Evolutionary conservation across 2,329 filamentous ascomycete species (phyloP).

Genomic region (Exophiala lecanii-corni): DNA sequence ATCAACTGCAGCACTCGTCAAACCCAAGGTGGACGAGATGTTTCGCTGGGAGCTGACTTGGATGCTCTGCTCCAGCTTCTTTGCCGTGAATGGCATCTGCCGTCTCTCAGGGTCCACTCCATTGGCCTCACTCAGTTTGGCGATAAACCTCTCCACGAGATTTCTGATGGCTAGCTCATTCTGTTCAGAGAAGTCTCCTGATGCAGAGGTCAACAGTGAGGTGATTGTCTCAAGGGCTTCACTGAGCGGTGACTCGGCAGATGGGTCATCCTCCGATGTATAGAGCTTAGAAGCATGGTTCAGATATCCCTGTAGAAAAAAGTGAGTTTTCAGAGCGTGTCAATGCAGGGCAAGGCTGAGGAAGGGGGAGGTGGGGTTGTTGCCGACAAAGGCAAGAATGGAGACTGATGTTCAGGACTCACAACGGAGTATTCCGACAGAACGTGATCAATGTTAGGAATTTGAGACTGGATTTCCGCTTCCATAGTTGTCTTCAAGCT

Average conservation of each 20-base stretch:
- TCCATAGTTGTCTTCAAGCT: conserved; percentile 69
- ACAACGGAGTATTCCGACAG: conserved; percentile 83
- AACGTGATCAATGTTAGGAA: conserved; percentile 83
- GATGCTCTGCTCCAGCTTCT: conserved; percentile 86
- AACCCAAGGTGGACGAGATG: conserved; percentile 90
- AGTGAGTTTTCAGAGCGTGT: no score
- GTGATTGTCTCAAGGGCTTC: conserved; percentile 82
- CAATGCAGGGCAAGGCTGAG: no score
- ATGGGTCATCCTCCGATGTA: conserved; percentile 65
- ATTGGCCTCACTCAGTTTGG: conserved; percentile 70
- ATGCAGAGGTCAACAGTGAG: conserved; percentile 89
- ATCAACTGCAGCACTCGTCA: conserved; percentile 79
- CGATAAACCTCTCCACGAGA: conserved; percentile 85
- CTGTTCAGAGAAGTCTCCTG: conserved; percentile 68
- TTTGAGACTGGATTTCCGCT: conserved; percentile 74
- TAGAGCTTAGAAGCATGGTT: conserved; percentile 86
- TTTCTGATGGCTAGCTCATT: conserved; percentile 74
- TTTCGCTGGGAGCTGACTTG: conserved; percentile 91
- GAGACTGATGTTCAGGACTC: no score
- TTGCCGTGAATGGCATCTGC: conserved; percentile 70
- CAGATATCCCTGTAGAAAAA: conserved; percentile 66
- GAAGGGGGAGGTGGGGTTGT: no score
- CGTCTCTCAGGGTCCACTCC: conserved; percentile 61
- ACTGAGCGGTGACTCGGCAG: conserved; percentile 67
- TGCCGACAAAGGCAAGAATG: no score